These are phyloP conservation scores for Tuber calosporum DNA, from an alignment of 495 filamentous ascomycete species.

Conservation along the genomic window DNA sequence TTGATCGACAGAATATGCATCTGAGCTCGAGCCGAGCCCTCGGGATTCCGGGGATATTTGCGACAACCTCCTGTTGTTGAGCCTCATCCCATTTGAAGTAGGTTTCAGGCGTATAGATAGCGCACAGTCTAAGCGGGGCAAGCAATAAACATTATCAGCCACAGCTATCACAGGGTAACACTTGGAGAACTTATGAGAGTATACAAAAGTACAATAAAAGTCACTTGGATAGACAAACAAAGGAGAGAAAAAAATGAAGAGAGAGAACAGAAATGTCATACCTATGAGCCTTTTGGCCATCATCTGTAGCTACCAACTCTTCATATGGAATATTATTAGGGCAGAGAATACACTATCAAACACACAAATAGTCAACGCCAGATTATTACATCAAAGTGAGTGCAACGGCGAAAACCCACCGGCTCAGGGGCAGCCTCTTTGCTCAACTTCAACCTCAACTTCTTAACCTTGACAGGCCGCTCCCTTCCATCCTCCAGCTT, in stretches of 20 bases:
- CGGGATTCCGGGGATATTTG: constrained; percentile 68
- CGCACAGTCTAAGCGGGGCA: constrained; percentile 54
- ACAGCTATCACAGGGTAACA: constrained; percentile 15
- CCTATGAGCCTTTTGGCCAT: constrained; percentile 79
- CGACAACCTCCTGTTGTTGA: constrained; percentile 62
- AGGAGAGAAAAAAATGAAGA: constrained; percentile 16
- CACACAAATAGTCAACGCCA: constrained; percentile 31
- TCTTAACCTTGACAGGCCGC: constrained; percentile 48
- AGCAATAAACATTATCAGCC: constrained; percentile 23
- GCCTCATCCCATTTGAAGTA: constrained; percentile 63
- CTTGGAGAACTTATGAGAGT: background rate
- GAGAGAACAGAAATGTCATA: constrained; percentile 21
- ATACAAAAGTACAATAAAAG: constrained; percentile 4
- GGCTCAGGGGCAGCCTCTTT: constrained; percentile 65
- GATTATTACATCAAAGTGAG: constrained; percentile 42
- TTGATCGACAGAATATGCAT: constrained; percentile 89
- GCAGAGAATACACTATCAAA: constrained; percentile 67
- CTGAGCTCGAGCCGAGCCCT: constrained; percentile 85
- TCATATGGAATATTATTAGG: constrained; percentile 85
- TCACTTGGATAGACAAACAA: constrained; percentile 5
- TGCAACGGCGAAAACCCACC: constrained; percentile 37
- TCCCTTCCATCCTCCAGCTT: constrained; percentile 40
- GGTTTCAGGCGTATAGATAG: constrained; percentile 84
- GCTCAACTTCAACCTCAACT: constrained; percentile 58
- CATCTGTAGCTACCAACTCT: constrained; percentile 76